A percentile compares a stretch with the other conserved stretches of the same genome.
These are phyloP conservation scores for Suhomyces bribrorum DNA, from an alignment of 1,139 yeast species.

Conservation along the genomic window DNA sequence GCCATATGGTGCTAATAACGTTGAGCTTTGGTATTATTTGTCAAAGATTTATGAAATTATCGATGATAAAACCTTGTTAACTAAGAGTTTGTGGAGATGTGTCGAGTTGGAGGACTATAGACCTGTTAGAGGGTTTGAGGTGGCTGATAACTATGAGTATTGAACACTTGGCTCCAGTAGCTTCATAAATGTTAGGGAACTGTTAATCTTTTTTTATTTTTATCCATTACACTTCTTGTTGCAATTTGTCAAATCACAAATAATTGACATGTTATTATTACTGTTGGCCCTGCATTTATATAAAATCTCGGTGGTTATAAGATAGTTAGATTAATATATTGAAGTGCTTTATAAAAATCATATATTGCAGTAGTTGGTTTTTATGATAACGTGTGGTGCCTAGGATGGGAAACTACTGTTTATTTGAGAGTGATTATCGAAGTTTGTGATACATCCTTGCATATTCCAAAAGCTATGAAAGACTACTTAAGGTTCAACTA, in stretches of 20 bases:
- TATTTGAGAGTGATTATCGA: too few species aligned
- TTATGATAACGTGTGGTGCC: too few species aligned
- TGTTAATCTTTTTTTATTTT: too few species aligned
- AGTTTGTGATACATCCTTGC: too few species aligned
- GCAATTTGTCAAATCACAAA: too few species aligned
- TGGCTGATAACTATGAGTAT: constrained; percentile 23
- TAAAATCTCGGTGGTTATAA: not conserved
- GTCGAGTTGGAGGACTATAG: constrained; percentile 66
- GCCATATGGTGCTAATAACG: constrained; percentile 56
- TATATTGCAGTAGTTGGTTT: not conserved
- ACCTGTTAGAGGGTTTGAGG: constrained; percentile 55
- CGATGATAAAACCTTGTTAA: constrained; percentile 56
- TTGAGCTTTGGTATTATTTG: constrained; percentile 77
- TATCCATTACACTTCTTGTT: too few species aligned
- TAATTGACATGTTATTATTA: too few species aligned
- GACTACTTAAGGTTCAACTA: too few species aligned
- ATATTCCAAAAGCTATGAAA: too few species aligned
- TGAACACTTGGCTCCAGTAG: too few species aligned
- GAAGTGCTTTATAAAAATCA: not conserved
- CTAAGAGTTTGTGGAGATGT: constrained; percentile 62
- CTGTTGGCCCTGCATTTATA: not conserved
- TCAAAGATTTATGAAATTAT: constrained; percentile 64
- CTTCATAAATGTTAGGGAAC: too few species aligned
- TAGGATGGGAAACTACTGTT: too few species aligned
- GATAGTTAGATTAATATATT: not conserved